Conservation (phyloP, 257 asterid genomes). For the Knoxia roxburghii region DNA sequence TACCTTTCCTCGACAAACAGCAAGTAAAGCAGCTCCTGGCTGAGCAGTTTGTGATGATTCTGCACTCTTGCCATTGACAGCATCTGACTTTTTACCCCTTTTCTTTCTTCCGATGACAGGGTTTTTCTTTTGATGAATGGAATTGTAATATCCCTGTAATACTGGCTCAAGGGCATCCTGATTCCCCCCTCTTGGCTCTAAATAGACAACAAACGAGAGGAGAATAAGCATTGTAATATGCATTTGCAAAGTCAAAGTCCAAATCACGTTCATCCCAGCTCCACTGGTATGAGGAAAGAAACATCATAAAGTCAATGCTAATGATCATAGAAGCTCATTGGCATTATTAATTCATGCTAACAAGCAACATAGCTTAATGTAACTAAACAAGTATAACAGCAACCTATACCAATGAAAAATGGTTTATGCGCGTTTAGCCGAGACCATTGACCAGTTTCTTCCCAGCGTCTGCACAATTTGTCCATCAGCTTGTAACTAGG, state of each 20-base stretch:
- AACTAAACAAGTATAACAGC: slow-evolving; percentile 7
- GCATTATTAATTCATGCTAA: background rate
- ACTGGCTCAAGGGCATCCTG: slow-evolving; percentile 68
- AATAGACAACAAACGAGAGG: slow-evolving; percentile 16
- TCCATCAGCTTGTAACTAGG: slow-evolving; percentile 96
- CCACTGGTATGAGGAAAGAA: background rate
- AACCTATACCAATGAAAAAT: slow-evolving; percentile 69
- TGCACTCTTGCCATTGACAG: slow-evolving; percentile 27
- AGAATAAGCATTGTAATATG: slow-evolving; percentile 1
- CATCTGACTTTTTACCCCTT: slow-evolving; percentile 48
- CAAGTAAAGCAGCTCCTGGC: slow-evolving; percentile 88
- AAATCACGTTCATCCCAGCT: background rate
- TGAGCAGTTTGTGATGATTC: slow-evolving; percentile 29
- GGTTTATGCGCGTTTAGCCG: slow-evolving; percentile 72
- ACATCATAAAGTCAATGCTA: background rate
- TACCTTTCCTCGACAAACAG: slow-evolving; percentile 99
- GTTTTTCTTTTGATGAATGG: slow-evolving; percentile 44
- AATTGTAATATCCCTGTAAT: slow-evolving; percentile 59
- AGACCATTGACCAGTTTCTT: slow-evolving; percentile 92
- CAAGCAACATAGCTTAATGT: background rate
- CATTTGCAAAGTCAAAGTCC: slow-evolving; percentile 1
- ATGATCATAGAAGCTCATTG: background rate
- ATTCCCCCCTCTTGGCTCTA: slow-evolving; percentile 91
- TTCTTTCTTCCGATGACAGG: slow-evolving; percentile 48
- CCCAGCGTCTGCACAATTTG: slow-evolving; percentile 80